A percentile compares a stretch with the other conserved stretches of the same genome.
These are phyloP conservation scores for Plasmodium chabaudi DNA, from an alignment of 169 alveolate genomes.

Conservation along the genomic window DNA sequence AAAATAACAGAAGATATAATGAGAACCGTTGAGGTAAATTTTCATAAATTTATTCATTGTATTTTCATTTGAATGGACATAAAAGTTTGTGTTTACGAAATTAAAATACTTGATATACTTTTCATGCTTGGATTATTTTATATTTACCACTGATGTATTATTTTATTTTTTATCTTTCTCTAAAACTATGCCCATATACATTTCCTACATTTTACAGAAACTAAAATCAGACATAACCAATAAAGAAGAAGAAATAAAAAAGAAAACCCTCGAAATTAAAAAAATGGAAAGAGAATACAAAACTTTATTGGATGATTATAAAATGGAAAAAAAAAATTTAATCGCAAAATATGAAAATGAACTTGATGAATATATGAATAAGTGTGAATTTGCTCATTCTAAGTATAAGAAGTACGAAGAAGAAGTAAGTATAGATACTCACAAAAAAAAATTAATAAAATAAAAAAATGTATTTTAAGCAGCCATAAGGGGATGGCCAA, in stretches of 20 bases:
- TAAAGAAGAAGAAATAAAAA: slow-evolving; percentile 68
- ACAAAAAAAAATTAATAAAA: background rate
- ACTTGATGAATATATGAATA: slow-evolving; percentile 40
- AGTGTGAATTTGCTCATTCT: slow-evolving; percentile 65
- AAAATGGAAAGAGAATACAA: slow-evolving; percentile 68
- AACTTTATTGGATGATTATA: slow-evolving; percentile 58
- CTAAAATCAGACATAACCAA: slow-evolving; percentile 27
- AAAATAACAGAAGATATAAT: slow-evolving; percentile 59
- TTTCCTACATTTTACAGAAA: slow-evolving; percentile 8
- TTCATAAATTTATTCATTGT: background rate
- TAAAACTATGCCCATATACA: background rate
- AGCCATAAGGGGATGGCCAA: no score
- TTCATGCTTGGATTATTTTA: background rate
- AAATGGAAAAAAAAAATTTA: slow-evolving; percentile 56
- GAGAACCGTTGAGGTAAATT: slow-evolving; percentile 46
- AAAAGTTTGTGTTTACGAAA: background rate
- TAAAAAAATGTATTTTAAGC: background rate
- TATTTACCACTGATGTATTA: no score
- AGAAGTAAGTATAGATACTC: slow-evolving; percentile 27
- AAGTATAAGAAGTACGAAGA: slow-evolving; percentile 63
- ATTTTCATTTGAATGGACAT: background rate
- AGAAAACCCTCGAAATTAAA: slow-evolving; percentile 35
- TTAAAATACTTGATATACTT: background rate
- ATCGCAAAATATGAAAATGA: slow-evolving; percentile 71
- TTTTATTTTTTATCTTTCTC: no score